Base-by-base conservation (phyloP, 2,329 filamentous ascomycete species). In the Colletotrichum sp. region DNA sequence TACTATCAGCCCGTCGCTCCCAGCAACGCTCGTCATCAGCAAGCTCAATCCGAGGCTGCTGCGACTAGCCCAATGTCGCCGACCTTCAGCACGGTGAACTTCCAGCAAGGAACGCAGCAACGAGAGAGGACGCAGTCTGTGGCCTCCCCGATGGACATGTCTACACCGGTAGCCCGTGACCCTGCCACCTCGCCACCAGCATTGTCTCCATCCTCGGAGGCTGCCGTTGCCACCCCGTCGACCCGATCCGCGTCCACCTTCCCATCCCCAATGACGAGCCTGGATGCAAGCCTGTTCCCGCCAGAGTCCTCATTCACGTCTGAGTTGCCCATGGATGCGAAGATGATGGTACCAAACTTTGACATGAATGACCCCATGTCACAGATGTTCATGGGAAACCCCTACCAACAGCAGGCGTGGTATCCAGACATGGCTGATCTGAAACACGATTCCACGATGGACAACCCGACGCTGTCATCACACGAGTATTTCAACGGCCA, bases 321-420 rank as follows among this genome's bases (percentile, higher is more conserved):
- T 0, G 84, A 87, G 74, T 78, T 89, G 8, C 83, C 87, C 0
- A 77, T 84, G 2, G 87, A 88, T 65, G 83, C 85, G 3, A 87
- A 84, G 78, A 85, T 86, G 85, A 80, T 88, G 77, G 78, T 82
- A 52, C 79, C 82, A 3, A 82, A 82, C 8, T 68, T 84, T 15
- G 82, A 83, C 34, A 80, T 84, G 77, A 80, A 66, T 32, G 79
- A 81, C 8, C 80, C 80, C 1, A 76, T 78, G 71, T 56, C 71
- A 12, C 61, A 65, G 5, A 58, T 77, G 30, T 73, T 78, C 5
- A 61, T 78, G 66, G 76, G 71, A 36, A 76, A 76, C 10, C 70
- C 70, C 6, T 28, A 58, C 6, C 64, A 74, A 52, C 70, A 76
- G 30, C 71, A 74, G 36, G 34, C 52, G 15, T 74, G 65, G 28